Base-by-base conservation (phyloP, 768 basidiomycete species). In the Leccinum obscurum region DNA sequence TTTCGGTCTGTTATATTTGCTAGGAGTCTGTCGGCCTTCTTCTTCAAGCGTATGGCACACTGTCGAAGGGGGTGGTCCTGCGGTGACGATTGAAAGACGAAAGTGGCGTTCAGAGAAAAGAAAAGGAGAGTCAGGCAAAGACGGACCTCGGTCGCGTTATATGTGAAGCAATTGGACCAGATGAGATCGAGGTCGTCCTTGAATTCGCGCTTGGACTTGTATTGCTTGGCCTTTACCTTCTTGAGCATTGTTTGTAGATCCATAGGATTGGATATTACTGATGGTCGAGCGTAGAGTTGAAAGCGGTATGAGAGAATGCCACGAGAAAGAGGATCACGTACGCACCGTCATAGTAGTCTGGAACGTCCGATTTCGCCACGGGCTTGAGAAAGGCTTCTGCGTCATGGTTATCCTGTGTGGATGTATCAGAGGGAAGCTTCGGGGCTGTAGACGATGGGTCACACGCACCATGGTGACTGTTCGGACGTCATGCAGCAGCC, bases 251-350 rank as follows among this genome's bases (percentile, higher is more conserved):
- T 91, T 62, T 87, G 87, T 49, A 98, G 80, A 78, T 99, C 97
- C 97, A 99, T 99, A 5, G 97, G 95, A 63, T 87, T 87, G 57
- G 88, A 77, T 73, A 99, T 97, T 66, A 96, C 97, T 98, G 69
- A 11, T 22, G 65, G 37, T 54, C 17, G 57, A 20, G 50, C 51
- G 14, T n/a, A 6, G 24, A 50, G 14, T 10, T 22, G 22, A 34
- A 14, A 35, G 7, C 15, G 41, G 55, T 41, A 62, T 66, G 59
- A 60, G 35, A 55, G 20, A 44, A 50, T 35, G 48, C 1, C 50
- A 37, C 50, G 39, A 34, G 35, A 57, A 57, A 48, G 55, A 49
- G 1, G 52, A 58, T 39, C 39, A 57, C 13, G 52, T 48, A 77
- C 88, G 60, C 63, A 93, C 96, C 84, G 51, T 94, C 90, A 76